Evolutionary conservation across 2,329 filamentous ascomycete genomes (phyloP).

Genomic region (Penicillium sp.): DNA sequence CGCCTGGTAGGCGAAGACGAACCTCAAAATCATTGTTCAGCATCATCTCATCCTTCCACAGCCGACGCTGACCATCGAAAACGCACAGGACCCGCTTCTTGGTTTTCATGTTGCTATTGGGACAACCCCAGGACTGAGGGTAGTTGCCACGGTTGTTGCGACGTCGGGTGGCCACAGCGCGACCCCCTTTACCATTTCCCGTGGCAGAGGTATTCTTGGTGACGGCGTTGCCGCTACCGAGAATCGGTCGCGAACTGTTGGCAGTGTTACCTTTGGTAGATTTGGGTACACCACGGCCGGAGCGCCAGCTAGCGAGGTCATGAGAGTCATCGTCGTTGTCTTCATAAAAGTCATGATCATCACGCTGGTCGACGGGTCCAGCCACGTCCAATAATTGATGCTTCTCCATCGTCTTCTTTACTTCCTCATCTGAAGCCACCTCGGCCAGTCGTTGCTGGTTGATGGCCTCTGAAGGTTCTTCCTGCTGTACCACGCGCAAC

Average conservation of each 20-base stretch:
- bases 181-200: conserved; percentile 69
- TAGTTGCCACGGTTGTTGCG: conserved; percentile 93
- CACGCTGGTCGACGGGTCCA: conserved; percentile 47
- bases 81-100: conserved; percentile 94
- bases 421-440: conserved; percentile 55
- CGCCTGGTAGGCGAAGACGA: conserved; percentile 69
- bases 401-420: conserved; percentile 54
- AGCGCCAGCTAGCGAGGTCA: conserved; percentile 37
- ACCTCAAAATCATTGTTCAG: conserved; percentile 92
- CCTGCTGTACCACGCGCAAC: conserved; percentile 56
- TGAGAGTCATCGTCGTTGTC: conserved; percentile 53
- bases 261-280: conserved; percentile 47
- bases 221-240: conserved; percentile 43
- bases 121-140: conserved; percentile 87
- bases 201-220: conserved; percentile 44
- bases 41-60: conserved; percentile 99
- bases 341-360: conserved; percentile 51
- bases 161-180: conserved; percentile 55
- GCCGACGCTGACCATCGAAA: conserved; percentile 77
- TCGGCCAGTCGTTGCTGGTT: conserved; percentile 52
- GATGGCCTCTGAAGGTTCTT: conserved; percentile 53
- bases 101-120: conserved; percentile 91
- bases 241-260: conserved; percentile 48
- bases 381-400: conserved; percentile 49
- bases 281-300: conserved; percentile 46